Evolutionary conservation across 2,329 filamentous ascomycete genomes (phyloP), one percentile per base, ranked within the genome.

Genomic region (Lachnellula willkommii): DNA sequence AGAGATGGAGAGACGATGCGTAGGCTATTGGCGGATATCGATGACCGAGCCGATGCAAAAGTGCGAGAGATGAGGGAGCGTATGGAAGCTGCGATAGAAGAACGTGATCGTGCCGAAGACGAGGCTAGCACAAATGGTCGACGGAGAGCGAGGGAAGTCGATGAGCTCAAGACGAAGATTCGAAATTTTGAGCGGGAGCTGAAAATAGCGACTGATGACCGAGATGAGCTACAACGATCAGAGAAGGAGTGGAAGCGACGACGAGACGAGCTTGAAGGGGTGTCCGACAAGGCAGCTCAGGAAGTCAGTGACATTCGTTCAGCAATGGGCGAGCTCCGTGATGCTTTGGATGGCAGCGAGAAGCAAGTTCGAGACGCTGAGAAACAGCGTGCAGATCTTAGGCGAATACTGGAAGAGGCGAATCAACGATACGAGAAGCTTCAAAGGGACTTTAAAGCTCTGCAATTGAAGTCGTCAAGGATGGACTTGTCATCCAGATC

Each of bases 1-100:
- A 84, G 94, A 45, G 94, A 99, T 73, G 89, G 85, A 26, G 93
- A 97, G 74, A 96, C 90, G 1, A 97, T 99, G 92, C 84, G 94
- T 36, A 80, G 91, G 49, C 79, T 97, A 57, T 77, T 99, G 12
- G 86, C 87, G 15, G 93, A 97, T 62, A 89, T 92, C 8, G 90
- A 97, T 70, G 83, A 88, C 57, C 81, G 89, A 9, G 85, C 92
- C 1, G 92, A 97, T 62, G 77, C 78, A 58, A 89, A 90, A 67
- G 82, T 95, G 17, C 85, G 90, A 28, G 93, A 97, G 62, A 94
- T 96, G 85, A 87, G 90, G 53, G 85, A 90, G 56, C 84, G 88
- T 2, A 87, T 97, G 79, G 93, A 97, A 66, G 79, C 89, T 1
- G 92, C 92, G 0, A 81, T 95, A n/a, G 92, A 96, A 70, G 94